Conservation (phyloP, 75 land plant species). For the Cunninghamia lanceolata region DNA sequence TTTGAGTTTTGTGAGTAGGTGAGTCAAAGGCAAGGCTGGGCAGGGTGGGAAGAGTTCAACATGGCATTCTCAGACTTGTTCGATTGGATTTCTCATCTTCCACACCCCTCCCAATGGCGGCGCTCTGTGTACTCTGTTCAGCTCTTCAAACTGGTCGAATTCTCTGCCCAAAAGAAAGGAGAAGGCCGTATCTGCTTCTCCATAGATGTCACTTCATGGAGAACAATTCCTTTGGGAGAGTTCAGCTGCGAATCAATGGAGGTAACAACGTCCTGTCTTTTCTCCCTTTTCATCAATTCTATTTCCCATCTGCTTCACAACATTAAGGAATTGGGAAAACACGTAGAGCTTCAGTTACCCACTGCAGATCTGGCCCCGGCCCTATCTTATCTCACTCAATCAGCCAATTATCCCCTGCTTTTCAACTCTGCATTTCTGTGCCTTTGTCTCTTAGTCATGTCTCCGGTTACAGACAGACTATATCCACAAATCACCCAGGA, state of each 20-base stretch:
- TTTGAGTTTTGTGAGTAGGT: background rate
- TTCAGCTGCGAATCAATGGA: background rate
- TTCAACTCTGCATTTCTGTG: background rate
- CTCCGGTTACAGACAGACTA: background rate
- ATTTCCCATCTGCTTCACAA: background rate
- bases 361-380: background rate
- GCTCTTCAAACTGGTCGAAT: background rate
- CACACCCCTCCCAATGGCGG: background rate
- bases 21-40: no score
- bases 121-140: background rate
- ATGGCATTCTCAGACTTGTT: background rate
- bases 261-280: background rate
- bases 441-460: background rate
- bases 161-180: background rate
- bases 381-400: background rate
- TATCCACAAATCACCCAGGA: background rate
- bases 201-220: background rate
- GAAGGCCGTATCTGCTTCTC: background rate
- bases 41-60: background rate
- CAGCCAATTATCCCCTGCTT: background rate
- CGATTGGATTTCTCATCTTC: background rate
- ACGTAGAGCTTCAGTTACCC: background rate
- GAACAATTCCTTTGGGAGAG: background rate
- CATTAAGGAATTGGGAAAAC: background rate
- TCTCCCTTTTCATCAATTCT: background rate